Conservation (phyloP, 257 asterid genomes). For the Solanum chaucha region DNA sequence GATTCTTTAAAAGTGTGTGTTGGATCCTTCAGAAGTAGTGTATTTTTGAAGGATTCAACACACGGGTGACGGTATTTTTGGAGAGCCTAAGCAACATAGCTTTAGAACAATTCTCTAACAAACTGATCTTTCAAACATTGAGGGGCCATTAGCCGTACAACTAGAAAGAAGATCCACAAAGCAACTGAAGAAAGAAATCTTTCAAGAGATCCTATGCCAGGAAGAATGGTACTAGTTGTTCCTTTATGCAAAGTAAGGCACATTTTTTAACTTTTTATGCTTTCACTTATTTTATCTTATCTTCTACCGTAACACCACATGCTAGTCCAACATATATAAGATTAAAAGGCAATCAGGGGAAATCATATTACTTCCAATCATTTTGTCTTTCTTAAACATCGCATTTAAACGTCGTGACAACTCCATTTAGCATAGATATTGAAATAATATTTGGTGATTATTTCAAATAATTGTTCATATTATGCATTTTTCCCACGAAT, state of each 20-base stretch:
- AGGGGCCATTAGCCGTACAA: neutral
- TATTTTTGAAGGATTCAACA: neutral
- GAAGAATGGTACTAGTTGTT: neutral
- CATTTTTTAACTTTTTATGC: neutral
- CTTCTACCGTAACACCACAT: neutral
- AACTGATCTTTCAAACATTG: neutral
- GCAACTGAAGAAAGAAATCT: neutral
- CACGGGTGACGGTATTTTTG: too few species aligned
- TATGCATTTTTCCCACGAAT: neutral
- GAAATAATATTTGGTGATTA: neutral
- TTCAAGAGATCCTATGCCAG: neutral
- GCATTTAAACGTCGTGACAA: neutral
- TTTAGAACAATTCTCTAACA: neutral
- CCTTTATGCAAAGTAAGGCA: neutral
- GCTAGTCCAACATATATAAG: neutral
- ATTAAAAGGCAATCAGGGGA: neutral
- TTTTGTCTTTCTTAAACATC: neutral
- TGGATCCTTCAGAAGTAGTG: neutral
- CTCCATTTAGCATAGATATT: neutral
- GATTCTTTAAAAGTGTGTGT: neutral
- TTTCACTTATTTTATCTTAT: neutral
- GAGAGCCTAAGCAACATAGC: neutral
- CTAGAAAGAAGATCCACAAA: neutral
- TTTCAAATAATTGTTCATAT: neutral
- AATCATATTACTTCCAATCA: neutral